Conservation (phyloP, 345 rosid genomes). For the Hibiscus mutabilis region DNA sequence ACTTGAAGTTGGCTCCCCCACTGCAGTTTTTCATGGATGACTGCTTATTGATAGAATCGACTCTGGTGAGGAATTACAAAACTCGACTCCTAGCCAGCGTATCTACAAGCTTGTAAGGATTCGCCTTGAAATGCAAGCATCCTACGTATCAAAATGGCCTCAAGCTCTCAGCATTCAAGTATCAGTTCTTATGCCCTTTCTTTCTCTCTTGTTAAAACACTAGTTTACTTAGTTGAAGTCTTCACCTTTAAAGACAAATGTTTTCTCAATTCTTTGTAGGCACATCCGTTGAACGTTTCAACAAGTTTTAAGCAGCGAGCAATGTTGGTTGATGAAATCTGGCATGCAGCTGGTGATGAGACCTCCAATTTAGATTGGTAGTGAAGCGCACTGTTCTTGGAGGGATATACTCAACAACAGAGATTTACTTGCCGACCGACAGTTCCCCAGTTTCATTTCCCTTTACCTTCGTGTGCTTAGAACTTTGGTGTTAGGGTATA, state of each 20-base stretch:
- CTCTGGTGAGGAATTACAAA: slow-evolving; percentile 44
- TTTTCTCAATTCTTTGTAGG: slow-evolving; percentile 29
- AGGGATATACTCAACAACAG: slow-evolving; percentile 90
- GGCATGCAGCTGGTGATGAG: slow-evolving; percentile 78
- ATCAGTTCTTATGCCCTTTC: neutral
- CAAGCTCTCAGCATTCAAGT: slow-evolving; percentile 97
- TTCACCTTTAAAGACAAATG: neutral
- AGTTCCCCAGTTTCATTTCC: slow-evolving; percentile 63
- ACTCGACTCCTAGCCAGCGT: slow-evolving; percentile 56
- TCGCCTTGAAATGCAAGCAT: slow-evolving; percentile 89
- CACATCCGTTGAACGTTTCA: slow-evolving; percentile 72
- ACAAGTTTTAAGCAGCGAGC: slow-evolving; percentile 89
- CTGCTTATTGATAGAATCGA: slow-evolving; percentile 65
- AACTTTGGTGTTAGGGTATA: neutral
- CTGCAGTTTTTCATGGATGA: slow-evolving; percentile 87
- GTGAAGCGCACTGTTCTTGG: slow-evolving; percentile 85
- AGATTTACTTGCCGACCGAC: slow-evolving; percentile 91
- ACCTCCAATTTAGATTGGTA: slow-evolving; percentile 80
- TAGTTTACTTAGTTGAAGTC: neutral
- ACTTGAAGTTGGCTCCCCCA: neutral
- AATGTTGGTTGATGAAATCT: slow-evolving; percentile 79
- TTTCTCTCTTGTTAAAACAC: neutral
- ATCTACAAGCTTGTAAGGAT: slow-evolving; percentile 59
- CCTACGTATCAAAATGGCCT: slow-evolving; percentile 89
- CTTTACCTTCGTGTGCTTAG: neutral